Evolutionary conservation across 108 stramenopile species (phyloP), one percentile per base, ranked within the genome.

Genomic region (Pinguiococcus pyrenoidosus): DNA sequence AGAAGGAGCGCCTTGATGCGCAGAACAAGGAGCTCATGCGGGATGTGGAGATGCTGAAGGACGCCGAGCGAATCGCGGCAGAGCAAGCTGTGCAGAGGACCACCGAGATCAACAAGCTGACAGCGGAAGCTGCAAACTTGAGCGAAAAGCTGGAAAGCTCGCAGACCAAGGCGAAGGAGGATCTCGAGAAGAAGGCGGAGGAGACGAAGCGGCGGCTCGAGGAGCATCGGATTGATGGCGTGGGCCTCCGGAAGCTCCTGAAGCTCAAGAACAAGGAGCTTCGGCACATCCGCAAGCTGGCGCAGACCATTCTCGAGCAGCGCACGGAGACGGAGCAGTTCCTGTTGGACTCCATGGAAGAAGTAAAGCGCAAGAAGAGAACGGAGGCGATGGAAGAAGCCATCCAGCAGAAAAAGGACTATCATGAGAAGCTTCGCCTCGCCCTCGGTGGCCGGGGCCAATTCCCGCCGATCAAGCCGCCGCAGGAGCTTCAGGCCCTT

Each of bases 301-400:
- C 74, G 10, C 46, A 72, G 46, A 67, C 59, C 29, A 69, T 78
- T 25, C 43, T 78, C 13, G 48, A 56, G 21, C 77, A 78, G 44
- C 35, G 77, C 14, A 74, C 60, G 2, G 77, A 78, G 59, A 56
- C 54, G 9, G 71, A 72, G 61, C 71, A 72, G 50, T 72, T 64
- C 49, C 58, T 72, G 18, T 30, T 72, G 6, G 71, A 72, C 39
- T 55, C 62, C 1, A 38, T 72, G 8, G 44, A 56, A 21, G 47
- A 68, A 22, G 71, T 72, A 25, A n/a, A n/a, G n/a, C n/a, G n/a
- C n/a, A n/a, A n/a, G n/a, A n/a, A n/a, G n/a, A n/a, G n/a, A n/a
- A n/a, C n/a, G n/a, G n/a, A n/a, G n/a, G n/a, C n/a, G n/a, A n/a
- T n/a, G n/a, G n/a, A n/a, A n/a, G n/a, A n/a, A n/a, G n/a, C n/a